These are phyloP conservation scores for Morella rubra DNA, from an alignment of 306 rosid species.

Conservation along the genomic window DNA sequence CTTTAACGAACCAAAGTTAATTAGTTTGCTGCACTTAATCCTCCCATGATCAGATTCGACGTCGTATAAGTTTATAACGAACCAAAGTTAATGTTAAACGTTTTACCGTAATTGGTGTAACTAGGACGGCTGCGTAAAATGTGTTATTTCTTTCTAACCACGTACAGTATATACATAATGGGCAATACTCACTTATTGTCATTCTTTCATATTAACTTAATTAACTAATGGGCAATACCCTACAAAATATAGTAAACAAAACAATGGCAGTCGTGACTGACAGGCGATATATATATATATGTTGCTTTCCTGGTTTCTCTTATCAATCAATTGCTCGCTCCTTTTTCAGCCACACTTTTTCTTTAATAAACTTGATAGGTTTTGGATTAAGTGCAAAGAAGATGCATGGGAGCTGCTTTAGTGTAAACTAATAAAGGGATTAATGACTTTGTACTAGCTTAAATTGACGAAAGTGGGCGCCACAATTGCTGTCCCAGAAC, in stretches of 20 bases:
- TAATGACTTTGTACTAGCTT: slow-evolving; percentile 27
- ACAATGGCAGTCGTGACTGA: not conserved
- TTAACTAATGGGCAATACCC: not conserved
- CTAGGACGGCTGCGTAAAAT: too few species aligned
- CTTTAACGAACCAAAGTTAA: too few species aligned
- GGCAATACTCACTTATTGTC: not conserved
- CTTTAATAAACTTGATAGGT: slow-evolving; percentile 29
- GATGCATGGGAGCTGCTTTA: slow-evolving; percentile 18
- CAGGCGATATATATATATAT: not conserved
- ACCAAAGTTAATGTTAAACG: too few species aligned
- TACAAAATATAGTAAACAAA: not conserved
- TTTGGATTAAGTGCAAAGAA: slow-evolving; percentile 33
- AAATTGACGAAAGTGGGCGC: slow-evolving; percentile 23
- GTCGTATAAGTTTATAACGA: too few species aligned
- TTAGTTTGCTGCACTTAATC: too few species aligned
- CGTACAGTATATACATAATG: not conserved
- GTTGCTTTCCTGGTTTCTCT: slow-evolving; percentile 18
- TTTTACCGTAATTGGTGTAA: too few species aligned
- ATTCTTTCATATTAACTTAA: not conserved
- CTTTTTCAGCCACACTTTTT: slow-evolving; percentile 18
- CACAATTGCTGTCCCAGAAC: slow-evolving; percentile 25
- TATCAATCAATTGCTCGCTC: slow-evolving; percentile 21
- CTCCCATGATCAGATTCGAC: too few species aligned
- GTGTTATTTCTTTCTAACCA: too few species aligned
- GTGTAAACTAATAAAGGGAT: slow-evolving; percentile 19